These are phyloP conservation scores for Fusarium musae DNA, from an alignment of 2,329 filamentous ascomycete species.

Conservation along the genomic window DNA sequence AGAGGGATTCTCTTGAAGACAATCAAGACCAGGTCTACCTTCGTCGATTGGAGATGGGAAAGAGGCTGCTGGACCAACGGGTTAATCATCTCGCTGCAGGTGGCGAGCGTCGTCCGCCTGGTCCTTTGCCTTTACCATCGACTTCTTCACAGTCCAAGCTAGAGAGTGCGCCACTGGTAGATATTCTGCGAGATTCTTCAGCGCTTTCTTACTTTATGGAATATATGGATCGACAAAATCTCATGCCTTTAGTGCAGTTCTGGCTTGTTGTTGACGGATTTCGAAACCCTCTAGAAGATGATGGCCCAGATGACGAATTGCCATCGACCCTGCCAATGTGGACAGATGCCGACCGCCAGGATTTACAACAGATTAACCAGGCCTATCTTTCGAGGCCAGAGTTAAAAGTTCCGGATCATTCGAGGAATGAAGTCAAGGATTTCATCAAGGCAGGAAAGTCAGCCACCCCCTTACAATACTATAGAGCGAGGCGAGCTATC, in stretches of 20 bases:
- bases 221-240: constrained; percentile 91
- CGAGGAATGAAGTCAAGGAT: constrained; percentile 74
- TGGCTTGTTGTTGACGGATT: constrained; percentile 98
- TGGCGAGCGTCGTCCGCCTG: constrained; percentile 58
- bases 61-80: constrained; percentile 88
- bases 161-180: constrained; percentile 80
- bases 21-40: constrained; percentile 88
- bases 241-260: constrained; percentile 94
- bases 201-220: constrained; percentile 99
- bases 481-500: constrained; percentile 82
- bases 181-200: constrained; percentile 89
- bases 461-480: constrained; percentile 84
- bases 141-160: constrained; percentile 66
- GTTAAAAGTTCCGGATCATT: constrained; percentile 77
- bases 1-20: constrained; percentile 81
- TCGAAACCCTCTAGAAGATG: constrained; percentile 90
- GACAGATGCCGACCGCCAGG: constrained; percentile 85
- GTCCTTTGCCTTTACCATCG: constrained; percentile 35
- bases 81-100: constrained; percentile 82
- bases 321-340: constrained; percentile 74
- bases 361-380: constrained; percentile 91
- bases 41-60: constrained; percentile 89
- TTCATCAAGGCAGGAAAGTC: constrained; percentile 83
- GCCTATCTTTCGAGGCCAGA: constrained; percentile 87
- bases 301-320: constrained; percentile 70